These are phyloP conservation scores for Lycium ferocissimum DNA, from an alignment of 257 asterid genomes.

Conservation along the genomic window DNA sequence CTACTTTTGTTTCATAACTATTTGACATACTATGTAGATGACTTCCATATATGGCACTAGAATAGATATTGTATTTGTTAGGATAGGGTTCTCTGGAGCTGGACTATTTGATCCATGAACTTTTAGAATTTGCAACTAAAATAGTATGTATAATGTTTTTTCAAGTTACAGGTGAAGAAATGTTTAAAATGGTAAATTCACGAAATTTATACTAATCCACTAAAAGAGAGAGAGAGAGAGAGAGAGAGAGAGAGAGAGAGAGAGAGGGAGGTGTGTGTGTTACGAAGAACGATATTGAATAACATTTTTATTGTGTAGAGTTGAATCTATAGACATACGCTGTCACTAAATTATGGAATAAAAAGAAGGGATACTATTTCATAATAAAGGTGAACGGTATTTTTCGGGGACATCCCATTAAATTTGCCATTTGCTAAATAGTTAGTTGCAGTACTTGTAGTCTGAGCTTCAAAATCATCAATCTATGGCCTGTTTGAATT, in stretches of 20 bases:
- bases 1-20: not conserved
- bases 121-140: not conserved
- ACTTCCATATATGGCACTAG: not conserved
- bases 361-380: not conserved
- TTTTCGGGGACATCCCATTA: not conserved
- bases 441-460: not conserved
- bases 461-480: constrained; percentile 21
- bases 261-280: too few relatives aligned
- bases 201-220: too few relatives aligned
- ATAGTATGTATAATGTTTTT: too few relatives aligned
- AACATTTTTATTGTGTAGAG: not conserved
- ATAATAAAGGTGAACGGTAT: not conserved
- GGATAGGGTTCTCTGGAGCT: not conserved
- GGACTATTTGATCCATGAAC: not conserved
- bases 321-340: not conserved
- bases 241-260: too few relatives aligned
- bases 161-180: too few relatives aligned
- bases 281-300: too few relatives aligned
- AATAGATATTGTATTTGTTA: not conserved
- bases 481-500: not conserved
- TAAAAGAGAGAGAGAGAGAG: too few relatives aligned
- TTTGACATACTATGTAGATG: not conserved
- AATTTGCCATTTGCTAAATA: not conserved
- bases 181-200: too few relatives aligned
- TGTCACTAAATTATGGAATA: not conserved